Evolutionary conservation across 1,139 yeast species (phyloP), one percentile per base, ranked within the genome.

Genomic region (Yamadazyma atlantica): DNA sequence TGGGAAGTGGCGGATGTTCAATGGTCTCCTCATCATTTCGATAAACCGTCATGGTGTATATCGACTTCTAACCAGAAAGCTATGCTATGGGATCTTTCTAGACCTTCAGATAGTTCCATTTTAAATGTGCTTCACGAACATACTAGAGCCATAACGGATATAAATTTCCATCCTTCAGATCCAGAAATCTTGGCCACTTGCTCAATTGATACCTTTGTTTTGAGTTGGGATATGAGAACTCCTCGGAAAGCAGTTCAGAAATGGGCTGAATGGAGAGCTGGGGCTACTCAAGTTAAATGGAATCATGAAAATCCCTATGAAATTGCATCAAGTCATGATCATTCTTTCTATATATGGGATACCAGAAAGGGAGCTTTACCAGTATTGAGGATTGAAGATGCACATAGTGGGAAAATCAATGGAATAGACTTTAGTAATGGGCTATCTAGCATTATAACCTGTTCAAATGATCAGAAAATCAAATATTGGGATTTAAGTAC

Each of bases 1-100:
- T 94, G 98, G 98, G 97, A 92, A 59, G 98, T 92, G 2, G 97
- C 98, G 0, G 97, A 92, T 57, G 97, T 90, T 1, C 97, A 92
- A 58, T 92, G 98, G 97, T 87, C 95, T 3, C 97, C 97, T 0
- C 76, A 71, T 42, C 95, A 88, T 55, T 71, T 75, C 9, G 73
- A 80, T 0, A 85, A 85, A 45, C 94, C 96, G 0, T 74, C 85
- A 13, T 89, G 97, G 96, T 89, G 94, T 37, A 84, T 90, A 1
- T 86, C 96, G 0, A 89, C 97, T 0, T 85, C 95, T 2, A 92
- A 92, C 58, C 98, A 92, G 55, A 90, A 92, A 60, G 97, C 96
- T 1, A 67, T 92, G 50, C 80, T 92, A 3, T 92, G 98, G 98
- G 94, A 92, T 60, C 64, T 92, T 46, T 80, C 86, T 1, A 66